phyloP scores from a whole-genome alignment of 1,284 basidiomycete genomes.

The Lignosus rhinocerotis region DNA sequence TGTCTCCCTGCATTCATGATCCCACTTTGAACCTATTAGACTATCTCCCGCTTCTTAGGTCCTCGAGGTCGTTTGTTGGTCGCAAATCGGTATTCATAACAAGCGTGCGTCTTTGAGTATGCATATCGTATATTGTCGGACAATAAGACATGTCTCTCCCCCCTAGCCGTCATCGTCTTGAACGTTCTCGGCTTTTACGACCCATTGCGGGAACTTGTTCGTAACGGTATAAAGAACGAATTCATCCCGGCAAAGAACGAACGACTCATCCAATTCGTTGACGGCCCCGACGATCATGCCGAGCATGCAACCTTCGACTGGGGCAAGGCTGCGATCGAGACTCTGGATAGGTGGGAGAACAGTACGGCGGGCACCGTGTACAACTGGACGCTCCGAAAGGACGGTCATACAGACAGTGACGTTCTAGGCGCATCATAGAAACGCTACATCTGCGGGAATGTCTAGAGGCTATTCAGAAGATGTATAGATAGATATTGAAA shows the following conservation, averaged over 20 bases:
- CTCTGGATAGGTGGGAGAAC: slow-evolving; percentile 63
- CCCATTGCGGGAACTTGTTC: slow-evolving; percentile 73
- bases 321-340: slow-evolving; percentile 71
- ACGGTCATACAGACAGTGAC: slow-evolving; percentile 18
- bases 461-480: background rate
- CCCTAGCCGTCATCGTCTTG: slow-evolving; percentile 73
- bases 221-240: slow-evolving; percentile 66
- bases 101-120: slow-evolving; percentile 58
- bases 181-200: slow-evolving; percentile 84
- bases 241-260: slow-evolving; percentile 73
- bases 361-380: slow-evolving; percentile 28
- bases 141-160: background rate
- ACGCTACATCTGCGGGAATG: background rate
- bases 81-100: slow-evolving; percentile 84
- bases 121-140: background rate
- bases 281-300: slow-evolving; percentile 59
- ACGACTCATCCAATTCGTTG: slow-evolving; percentile 66
- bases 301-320: slow-evolving; percentile 71
- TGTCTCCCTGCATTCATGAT: background rate
- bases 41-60: slow-evolving; percentile 45
- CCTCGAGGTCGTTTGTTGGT: slow-evolving; percentile 91
- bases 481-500: background rate
- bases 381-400: slow-evolving; percentile 32
- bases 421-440: slow-evolving; percentile 14
- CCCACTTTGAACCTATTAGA: background rate